Conservation (phyloP, 176 grass and related monocot genomes). For the Chrysopogon serrulatus region DNA sequence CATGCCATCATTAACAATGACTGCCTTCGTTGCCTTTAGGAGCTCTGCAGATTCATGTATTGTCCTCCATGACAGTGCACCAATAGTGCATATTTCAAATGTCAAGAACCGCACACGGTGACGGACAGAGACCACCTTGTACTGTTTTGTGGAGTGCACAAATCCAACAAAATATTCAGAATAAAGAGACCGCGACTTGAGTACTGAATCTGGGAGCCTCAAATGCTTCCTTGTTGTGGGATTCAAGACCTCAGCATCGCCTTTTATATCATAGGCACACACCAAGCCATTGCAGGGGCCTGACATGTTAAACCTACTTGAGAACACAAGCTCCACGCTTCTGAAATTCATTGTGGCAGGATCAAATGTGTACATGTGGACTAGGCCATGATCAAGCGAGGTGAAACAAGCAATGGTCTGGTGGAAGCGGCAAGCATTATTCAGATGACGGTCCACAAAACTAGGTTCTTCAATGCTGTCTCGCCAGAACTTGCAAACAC, state of each 20-base stretch:
- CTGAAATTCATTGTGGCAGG: slow-evolving; percentile 33
- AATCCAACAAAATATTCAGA: slow-evolving; percentile 53
- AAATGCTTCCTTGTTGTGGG: slow-evolving; percentile 35
- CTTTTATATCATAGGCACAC: slow-evolving; percentile 37
- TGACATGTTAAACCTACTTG: slow-evolving; percentile 45
- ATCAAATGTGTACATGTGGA: slow-evolving; percentile 47
- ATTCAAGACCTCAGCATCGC: slow-evolving; percentile 41
- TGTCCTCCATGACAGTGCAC: slow-evolving; percentile 22
- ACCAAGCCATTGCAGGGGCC: slow-evolving; percentile 39
- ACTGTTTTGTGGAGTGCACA: slow-evolving; percentile 33
- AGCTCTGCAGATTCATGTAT: slow-evolving; percentile 21
- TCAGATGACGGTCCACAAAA: slow-evolving; percentile 39
- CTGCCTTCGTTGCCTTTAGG: slow-evolving; percentile 30
- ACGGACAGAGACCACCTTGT: slow-evolving; percentile 42
- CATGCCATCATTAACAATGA: slow-evolving; percentile 31
- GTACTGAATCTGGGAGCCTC: slow-evolving; percentile 23
- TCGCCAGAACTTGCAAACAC: slow-evolving; percentile 42
- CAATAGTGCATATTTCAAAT: slow-evolving; percentile 44
- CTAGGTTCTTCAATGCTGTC: slow-evolving; percentile 28
- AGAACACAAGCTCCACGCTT: slow-evolving; percentile 30
- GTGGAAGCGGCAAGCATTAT: slow-evolving; percentile 19
- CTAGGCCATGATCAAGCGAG: slow-evolving; percentile 29
- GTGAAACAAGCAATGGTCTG: slow-evolving; percentile 47
- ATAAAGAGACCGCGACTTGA: not conserved
- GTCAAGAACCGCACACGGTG: slow-evolving; percentile 31